Percentiles rank a stretch among this genome's conserved stretches.
phyloP scores from a whole-genome alignment of 148 eudicot species.

The Rhododendron williamsianum region DNA sequence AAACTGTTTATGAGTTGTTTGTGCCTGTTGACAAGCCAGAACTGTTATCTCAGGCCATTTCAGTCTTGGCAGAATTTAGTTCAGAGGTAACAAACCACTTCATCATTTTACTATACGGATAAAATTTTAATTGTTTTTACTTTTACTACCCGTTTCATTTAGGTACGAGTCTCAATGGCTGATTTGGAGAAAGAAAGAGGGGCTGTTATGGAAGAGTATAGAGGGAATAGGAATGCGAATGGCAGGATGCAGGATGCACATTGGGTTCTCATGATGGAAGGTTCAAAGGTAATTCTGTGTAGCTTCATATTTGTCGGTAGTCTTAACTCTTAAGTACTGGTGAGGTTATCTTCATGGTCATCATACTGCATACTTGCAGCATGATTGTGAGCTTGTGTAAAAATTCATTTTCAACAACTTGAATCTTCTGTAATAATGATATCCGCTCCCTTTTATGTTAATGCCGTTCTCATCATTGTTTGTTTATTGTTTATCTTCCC shows the following conservation, averaged over 20 bases:
- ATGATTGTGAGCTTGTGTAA: background rate
- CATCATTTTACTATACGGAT: background rate
- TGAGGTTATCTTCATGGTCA: background rate
- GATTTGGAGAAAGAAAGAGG: conserved; percentile 96
- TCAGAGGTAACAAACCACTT: conserved; percentile 47
- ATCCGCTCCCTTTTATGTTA: background rate
- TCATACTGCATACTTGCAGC: background rate
- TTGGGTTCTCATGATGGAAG: conserved; percentile 84
- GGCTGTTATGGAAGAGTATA: conserved; percentile 88
- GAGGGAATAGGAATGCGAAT: conserved; percentile 76
- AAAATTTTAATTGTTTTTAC: background rate
- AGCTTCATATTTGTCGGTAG: background rate
- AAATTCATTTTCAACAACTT: background rate
- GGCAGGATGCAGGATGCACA: conserved; percentile 96
- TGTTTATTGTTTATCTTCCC: background rate
- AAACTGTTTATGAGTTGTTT: conserved; percentile 83
- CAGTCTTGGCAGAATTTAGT: conserved; percentile 82
- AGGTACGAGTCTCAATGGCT: conserved; percentile 75
- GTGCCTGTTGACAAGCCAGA: conserved; percentile 92
- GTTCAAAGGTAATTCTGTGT: conserved; percentile 56
- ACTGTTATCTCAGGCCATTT: conserved; percentile 70
- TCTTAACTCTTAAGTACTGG: background rate
- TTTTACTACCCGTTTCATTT: conserved; percentile 9
- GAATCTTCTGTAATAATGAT: background rate
- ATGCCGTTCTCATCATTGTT: background rate